Evolutionary conservation across 441 rosid genomes (phyloP).

Genomic region (Dalechampia spathulata): DNA sequence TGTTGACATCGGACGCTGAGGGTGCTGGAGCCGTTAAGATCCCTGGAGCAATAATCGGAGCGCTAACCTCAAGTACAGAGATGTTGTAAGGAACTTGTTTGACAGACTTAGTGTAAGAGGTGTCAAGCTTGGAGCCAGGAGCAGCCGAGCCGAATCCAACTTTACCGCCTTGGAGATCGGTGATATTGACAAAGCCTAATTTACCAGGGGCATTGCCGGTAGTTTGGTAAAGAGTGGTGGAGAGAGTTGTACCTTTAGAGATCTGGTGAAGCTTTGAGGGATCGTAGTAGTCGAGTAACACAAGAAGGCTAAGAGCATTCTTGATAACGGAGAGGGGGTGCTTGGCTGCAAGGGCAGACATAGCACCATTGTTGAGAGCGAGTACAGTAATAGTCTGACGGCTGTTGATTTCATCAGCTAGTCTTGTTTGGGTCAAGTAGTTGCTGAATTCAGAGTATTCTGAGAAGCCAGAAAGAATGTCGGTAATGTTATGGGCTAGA

Average conservation of each 20-base stretch:
- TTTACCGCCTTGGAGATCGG: conserved; percentile 80
- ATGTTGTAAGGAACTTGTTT: conserved; percentile 77
- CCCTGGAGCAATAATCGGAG: conserved; percentile 69
- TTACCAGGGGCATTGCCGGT: conserved; percentile 91
- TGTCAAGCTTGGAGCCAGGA: conserved; percentile 77
- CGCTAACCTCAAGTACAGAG: conserved; percentile 57
- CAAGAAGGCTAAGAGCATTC: conserved; percentile 54
- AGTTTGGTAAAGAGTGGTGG: conserved; percentile 89
- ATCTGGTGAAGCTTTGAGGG: conserved; percentile 65
- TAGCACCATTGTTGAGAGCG: conserved; percentile 66
- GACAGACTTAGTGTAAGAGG: conserved; percentile 61
- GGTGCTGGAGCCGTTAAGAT: conserved; percentile 61
- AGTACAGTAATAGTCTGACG: conserved; percentile 67
- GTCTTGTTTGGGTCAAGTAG: conserved; percentile 65
- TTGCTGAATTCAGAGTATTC: conserved; percentile 66
- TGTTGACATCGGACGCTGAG: conserved; percentile 52
- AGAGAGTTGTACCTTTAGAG: conserved; percentile 60
- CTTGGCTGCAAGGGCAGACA: conserved; percentile 53
- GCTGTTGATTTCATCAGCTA: conserved; percentile 87
- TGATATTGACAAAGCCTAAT: conserved; percentile 72
- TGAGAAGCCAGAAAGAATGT: conserved; percentile 49
- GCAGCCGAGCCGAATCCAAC: conserved; percentile 81
- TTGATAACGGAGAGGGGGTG: conserved; percentile 76
- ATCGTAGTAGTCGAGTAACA: conserved; percentile 78
- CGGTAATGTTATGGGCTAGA: conserved; percentile 59